Conservation (phyloP, 352 stramenopile genomes). For the Phytophthora fragariaefolia region DNA sequence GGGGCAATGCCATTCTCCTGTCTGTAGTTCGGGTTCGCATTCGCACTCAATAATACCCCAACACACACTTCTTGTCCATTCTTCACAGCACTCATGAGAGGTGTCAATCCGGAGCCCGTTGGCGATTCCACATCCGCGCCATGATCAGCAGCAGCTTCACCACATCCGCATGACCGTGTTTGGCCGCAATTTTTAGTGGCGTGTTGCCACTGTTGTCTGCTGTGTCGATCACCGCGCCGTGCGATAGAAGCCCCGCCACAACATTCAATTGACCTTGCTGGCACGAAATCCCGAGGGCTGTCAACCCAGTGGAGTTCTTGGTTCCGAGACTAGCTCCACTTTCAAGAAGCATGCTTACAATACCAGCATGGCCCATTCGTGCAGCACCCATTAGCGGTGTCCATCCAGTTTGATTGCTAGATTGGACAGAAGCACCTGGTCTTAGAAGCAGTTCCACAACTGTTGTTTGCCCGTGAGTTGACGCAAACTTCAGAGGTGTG, state of each 20-base stretch:
- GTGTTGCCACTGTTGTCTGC: slow-evolving; percentile 8
- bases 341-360: slow-evolving; percentile 8
- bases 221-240: slow-evolving; percentile 3
- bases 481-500: neutral
- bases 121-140: neutral
- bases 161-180: neutral
- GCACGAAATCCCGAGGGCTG: slow-evolving; percentile 6
- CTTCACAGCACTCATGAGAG: slow-evolving; percentile 4
- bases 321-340: slow-evolving; percentile 8
- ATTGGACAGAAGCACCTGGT: neutral
- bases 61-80: slow-evolving; percentile 6
- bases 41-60: slow-evolving; percentile 2
- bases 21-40: neutral
- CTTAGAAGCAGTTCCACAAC: neutral
- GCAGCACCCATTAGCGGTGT: slow-evolving; percentile 4
- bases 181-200: slow-evolving; percentile 10
- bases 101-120: neutral
- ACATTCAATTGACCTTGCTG: neutral
- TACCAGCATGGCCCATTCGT: slow-evolving; percentile 2
- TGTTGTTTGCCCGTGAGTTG: neutral
- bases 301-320: neutral
- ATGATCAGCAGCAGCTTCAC: slow-evolving; percentile 8
- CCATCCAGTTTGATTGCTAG: neutral
- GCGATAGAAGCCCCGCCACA: slow-evolving; percentile 4
- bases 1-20: neutral